Base-by-base conservation (phyloP, 352 stramenopile genomes). In the Blastocystis sp. region DNA sequence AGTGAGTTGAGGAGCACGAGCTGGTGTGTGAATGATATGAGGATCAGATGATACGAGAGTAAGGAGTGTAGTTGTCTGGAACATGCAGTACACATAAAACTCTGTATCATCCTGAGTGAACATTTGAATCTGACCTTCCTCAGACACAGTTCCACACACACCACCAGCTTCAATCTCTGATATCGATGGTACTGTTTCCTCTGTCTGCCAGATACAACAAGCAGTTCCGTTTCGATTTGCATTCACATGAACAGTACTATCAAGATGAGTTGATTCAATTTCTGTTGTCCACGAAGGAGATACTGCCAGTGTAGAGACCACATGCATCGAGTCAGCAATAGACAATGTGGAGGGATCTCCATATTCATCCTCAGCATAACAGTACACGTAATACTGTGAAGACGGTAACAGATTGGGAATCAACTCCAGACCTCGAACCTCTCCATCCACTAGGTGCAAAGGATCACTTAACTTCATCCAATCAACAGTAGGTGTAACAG, bases 291-390 rank as follows among this genome's bases (percentile, higher is more conserved):
- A 83, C 2, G 0, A 6, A 16, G 42, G 19, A 11, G 16, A 19
- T 37, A 42, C 46, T 21, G 21, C 14, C 19, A 61, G 54, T 37
- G 71, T 83, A 16, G 51, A 56, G 5, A 54, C 66, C n/a, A 56
- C 49, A 27, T 14, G 42, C 21, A 83, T 42, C 4, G 46, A 65
- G 54, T 83, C 66, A 29, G 65, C 65, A 61, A 61, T n/a, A 3
- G 54, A 12, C 3, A 61, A 12, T 32, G 27, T 74, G 16, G 52
- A 39, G 4, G 21, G 19, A 42, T 83, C 71, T 19, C 71, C 71
- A 63, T 65, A 83, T 16, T 27, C 24, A 37, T 83, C 71, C 46
- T 83, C 71, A 29, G 42, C 57, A 29, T 87, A 87, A 42, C 77
- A 87, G 27, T 87, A 87, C 6, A 42, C 54, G 49, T 54, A 78